These are phyloP conservation scores for Dillenia turbinata DNA, from an alignment of 164 flowering plant species.

Conservation along the genomic window DNA sequence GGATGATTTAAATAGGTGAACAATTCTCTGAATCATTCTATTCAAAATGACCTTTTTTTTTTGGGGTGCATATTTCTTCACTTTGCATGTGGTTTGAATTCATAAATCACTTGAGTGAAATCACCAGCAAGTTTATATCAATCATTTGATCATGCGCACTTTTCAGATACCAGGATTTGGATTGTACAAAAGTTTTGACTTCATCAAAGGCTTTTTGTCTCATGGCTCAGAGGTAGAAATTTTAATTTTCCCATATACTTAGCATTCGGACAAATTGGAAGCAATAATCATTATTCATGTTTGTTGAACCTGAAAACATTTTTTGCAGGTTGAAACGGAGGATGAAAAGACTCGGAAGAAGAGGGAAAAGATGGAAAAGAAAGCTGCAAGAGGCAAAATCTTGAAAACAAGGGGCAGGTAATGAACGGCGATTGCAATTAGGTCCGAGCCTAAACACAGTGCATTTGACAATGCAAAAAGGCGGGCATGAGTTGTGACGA, in stretches of 20 bases:
- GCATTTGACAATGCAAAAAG: no score
- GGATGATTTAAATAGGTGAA: no score
- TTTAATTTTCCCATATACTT: background rate
- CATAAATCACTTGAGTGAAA: no score
- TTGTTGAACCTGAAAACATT: background rate
- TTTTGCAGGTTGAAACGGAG: conserved; percentile 54
- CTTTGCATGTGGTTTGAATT: no score
- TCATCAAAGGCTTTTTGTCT: conserved; percentile 54
- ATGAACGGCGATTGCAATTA: background rate
- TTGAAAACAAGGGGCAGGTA: conserved; percentile 51
- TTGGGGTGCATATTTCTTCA: no score
- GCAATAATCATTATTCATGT: no score
- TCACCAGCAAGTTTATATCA: no score
- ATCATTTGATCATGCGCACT: background rate
- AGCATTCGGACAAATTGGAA: no score
- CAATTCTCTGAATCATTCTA: no score
- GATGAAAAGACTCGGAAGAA: conserved; percentile 91
- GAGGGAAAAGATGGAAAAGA: conserved; percentile 93
- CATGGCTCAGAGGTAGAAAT: conserved; percentile 69
- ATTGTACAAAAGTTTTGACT: conserved; percentile 53
- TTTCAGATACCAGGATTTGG: conserved; percentile 82
- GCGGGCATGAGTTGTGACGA: no score
- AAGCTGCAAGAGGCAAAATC: conserved; percentile 70
- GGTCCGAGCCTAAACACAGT: no score
- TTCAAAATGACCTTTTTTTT: no score